Base-by-base conservation (phyloP, 2,329 filamentous ascomycete species). In the Zymoseptoria brevis region DNA sequence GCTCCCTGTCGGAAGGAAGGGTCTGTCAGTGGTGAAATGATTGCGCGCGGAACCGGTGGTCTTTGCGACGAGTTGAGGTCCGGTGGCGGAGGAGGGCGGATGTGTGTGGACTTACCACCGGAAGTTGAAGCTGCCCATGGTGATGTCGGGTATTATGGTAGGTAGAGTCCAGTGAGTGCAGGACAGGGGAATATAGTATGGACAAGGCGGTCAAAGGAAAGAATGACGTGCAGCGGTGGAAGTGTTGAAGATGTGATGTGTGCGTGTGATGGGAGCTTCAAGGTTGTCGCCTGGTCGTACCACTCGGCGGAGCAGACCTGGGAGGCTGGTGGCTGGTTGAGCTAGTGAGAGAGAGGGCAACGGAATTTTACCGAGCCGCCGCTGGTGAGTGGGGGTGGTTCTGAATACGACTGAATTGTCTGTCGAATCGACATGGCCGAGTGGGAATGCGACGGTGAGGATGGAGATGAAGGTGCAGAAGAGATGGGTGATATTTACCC, bases 61-160 rank as follows among this genome's bases (percentile, higher is more conserved):
- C 48, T 53, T 49, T 54, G 55, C 51, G 55, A 50, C 50, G 48
- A 21, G 8, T 22, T 19, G 50, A 56, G 53, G n/a, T 50, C 21
- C 29, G 26, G 26, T 7, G 49, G 53, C 53, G 45, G 53, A 21
- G 58, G 45, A 45, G 19, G 26, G 49, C 22, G 49, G 56, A 49
- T 35, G 54, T 29, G 22, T 19, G n/a, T 41, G 54, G 54, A 80
- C 84, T 76, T 76, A 88, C 86, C 86, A 88, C 74, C 81, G 85
- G 78, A 88, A 88, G 55, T 84, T 84, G 72, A 84, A 87, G 76
- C 78, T 86, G 69, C 83, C 85, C 84, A 87, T 87, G 66, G 30
- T 58, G 30, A 70, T 76, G 21, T n/a, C n/a, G n/a, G n/a, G n/a
- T 51, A 48, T 59, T 48, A 48, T n/a, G 8, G 45, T 30, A 24